These are phyloP conservation scores for Plasmopara muralis DNA, from an alignment of 352 stramenopile species.

Conservation along the genomic window DNA sequence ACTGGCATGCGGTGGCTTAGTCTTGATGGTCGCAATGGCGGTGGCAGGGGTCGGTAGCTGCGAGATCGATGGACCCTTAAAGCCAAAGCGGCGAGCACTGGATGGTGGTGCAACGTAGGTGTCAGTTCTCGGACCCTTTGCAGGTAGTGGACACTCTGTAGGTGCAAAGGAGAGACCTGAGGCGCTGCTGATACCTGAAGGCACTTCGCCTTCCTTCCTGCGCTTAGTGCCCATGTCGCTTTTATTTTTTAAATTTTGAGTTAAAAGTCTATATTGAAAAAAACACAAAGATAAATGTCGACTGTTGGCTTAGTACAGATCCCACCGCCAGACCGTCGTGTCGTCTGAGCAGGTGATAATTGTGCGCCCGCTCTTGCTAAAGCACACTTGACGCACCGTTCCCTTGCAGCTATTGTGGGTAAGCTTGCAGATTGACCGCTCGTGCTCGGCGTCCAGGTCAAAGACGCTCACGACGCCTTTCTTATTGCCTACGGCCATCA, in stretches of 20 bases:
- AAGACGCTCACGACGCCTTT: constrained; percentile 77
- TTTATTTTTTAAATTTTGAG: neutral
- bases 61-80: constrained; percentile 29
- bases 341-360: constrained; percentile 73
- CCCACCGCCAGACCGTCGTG: constrained; percentile 68
- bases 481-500: constrained; percentile 78
- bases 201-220: constrained; percentile 21
- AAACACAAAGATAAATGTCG: too few relatives aligned
- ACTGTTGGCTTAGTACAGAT: constrained; percentile 34
- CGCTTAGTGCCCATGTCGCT: constrained; percentile 30
- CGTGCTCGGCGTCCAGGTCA: constrained; percentile 63
- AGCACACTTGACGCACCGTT: constrained; percentile 73
- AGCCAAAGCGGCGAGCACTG: constrained; percentile 29
- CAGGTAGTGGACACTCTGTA: constrained; percentile 11
- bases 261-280: neutral
- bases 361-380: constrained; percentile 62
- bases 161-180: constrained; percentile 17
- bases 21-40: neutral
- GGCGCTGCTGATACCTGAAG: constrained; percentile 2
- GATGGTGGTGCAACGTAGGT: constrained; percentile 7
- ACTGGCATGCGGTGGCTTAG: constrained; percentile 1
- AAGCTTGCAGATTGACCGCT: constrained; percentile 64
- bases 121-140: constrained; percentile 16
- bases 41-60: constrained; percentile 12
- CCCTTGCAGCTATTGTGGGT: constrained; percentile 69